Evolutionary conservation across 345 rosid species (phyloP), one percentile per base, ranked within the genome.

Genomic region (Noccaea caerulescens): DNA sequence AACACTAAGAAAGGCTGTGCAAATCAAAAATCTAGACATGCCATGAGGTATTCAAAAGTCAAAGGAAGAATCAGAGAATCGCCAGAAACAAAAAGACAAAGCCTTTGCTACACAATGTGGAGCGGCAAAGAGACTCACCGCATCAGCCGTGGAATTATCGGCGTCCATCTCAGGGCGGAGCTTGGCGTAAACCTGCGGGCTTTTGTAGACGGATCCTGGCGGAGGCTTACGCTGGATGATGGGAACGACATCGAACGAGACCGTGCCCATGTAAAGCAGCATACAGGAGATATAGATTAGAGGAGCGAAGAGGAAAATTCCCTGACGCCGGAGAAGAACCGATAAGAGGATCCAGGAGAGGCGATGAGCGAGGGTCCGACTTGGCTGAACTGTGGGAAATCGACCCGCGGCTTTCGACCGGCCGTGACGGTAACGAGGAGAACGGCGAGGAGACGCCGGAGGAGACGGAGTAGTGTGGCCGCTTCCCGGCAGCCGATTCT

Each of bases 391-490:
- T 27, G 81, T 66, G 6, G 83, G 77, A 69, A 84, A 84, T 58
- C 88, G 83, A 27, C 60, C 66, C 8, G 81, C 46, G 30, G 79
- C 72, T 71, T 89, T 91, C 13, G 87, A 82, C 42, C 88, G 85
- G 53, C 84, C 76, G 77, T 77, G 93, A 12, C 96, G 96, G 81
- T 80, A 86, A 12, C 96, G 83, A 9, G 98, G 99, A 12, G 98
- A 90, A 5, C 98, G 92, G 42, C 86, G 85, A 43, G 98, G 98
- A 34, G 98, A 89, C 18, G 81, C 84, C n/a, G 96, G 99, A 4
- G 99, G 98, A 8, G 99, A 95, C 0, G 99, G 99, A n/a, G 97
- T 85, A 12, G 80, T 74, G 86, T 88, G 96, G 82, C 97, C 98
- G 88, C 96, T 91, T 80, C 89, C 83, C 27, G 97, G 93, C 70